Percentiles rank a stretch among this genome's conserved stretches.
These are phyloP conservation scores for Acacia acuminata DNA, from an alignment of 306 rosid species.

Conservation along the genomic window DNA sequence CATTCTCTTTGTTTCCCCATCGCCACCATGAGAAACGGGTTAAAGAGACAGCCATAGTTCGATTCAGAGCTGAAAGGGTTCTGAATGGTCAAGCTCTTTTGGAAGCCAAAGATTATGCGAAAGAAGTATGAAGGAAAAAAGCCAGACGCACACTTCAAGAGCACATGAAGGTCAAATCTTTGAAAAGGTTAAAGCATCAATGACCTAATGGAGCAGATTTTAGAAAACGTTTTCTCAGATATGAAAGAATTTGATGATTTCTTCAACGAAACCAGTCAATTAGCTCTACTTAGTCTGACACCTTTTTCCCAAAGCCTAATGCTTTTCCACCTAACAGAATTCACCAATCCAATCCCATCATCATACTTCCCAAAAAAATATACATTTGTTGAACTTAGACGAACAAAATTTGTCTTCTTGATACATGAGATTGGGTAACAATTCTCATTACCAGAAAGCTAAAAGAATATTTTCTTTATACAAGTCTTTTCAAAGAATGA, in stretches of 20 bases:
- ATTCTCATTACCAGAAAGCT: not conserved
- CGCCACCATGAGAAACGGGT: constrained; percentile 62
- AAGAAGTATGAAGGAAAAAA: constrained; percentile 14
- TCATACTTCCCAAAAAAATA: not conserved
- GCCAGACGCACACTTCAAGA: constrained; percentile 24
- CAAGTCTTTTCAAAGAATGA: not conserved
- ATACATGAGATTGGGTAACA: not conserved
- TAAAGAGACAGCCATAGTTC: constrained; percentile 61
- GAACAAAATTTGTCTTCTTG: constrained; percentile 7
- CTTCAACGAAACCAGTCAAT: not conserved
- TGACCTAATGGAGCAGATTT: constrained; percentile 1
- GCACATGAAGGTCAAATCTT: constrained; percentile 20
- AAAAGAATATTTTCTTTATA: not conserved
- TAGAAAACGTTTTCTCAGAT: constrained; percentile 1
- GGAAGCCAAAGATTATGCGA: constrained; percentile 14
- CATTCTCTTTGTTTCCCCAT: constrained; percentile 68
- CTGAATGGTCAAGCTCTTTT: not conserved
- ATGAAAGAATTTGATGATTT: constrained; percentile 8
- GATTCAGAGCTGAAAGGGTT: constrained; percentile 1
- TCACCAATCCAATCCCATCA: constrained; percentile 10
- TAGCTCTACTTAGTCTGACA: not conserved
- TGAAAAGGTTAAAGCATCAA: constrained; percentile 1
- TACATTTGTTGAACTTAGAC: not conserved
- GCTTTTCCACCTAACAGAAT: not conserved
- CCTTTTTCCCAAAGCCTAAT: constrained; percentile 1